Evolutionary conservation across 805 yeast genomes (phyloP), one percentile per base, ranked within the genome.

Genomic region (Wickerhamomyces chaumierensis): DNA sequence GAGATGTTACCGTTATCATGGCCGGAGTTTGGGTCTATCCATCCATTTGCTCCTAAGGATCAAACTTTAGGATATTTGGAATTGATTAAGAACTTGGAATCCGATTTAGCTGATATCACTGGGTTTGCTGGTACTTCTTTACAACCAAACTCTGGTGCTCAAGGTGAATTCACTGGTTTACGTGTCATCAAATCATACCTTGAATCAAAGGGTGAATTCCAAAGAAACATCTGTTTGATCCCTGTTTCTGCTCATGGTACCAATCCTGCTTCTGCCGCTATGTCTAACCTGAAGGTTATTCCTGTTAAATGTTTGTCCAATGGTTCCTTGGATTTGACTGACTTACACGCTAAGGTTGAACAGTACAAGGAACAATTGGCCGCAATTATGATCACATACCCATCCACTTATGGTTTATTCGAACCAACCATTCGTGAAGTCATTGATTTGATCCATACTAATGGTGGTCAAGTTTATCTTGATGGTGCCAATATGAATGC

Each of bases 401-500:
- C 98, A 27, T 87, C 96, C 5, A 92, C 98, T 1, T 92, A 86
- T 57, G 98, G 98, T 40, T 75, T 90, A 44, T 92, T 87, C 54
- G 98, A 90, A 62, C 96, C 95, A 11, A 84, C 87, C 40, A 83
- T 92, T 42, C 78, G 74, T 56, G 68, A 70, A 37, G 96, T 96
- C 19, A 82, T 88, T 51, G 82, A 83, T n/a, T 68, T 78, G 42
- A 84, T 90, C 29, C 98, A 92, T 59, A 50, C 62, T 16, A 60
- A 79, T 52, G 97, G 98, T 40, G 98, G 96, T 19, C 95, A 88
- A 61, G 97, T 92, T 17, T 92, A 92, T 63, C 68, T 90, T 64
- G 98, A 92, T 62, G 98, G 98, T 58, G 98, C 98, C 40, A 92
- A 92, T 64, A 92, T 92, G 98, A 92, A 92, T 59, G 98, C 98